Base-by-base conservation (phyloP, 805 yeast species). In the Dipodascus albidus region DNA sequence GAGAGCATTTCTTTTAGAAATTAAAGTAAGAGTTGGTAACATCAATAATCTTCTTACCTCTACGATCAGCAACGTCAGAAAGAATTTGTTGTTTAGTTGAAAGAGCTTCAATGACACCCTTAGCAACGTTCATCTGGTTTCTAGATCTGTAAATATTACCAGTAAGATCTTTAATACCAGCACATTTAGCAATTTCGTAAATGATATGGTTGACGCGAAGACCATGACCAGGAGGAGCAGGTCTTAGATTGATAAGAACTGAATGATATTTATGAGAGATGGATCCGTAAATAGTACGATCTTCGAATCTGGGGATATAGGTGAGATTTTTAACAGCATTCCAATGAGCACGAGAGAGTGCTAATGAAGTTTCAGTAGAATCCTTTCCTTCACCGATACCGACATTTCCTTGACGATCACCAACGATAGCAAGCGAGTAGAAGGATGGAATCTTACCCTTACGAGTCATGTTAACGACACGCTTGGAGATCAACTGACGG, bases 311-410 rank as follows among this genome's bases (percentile, higher is more conserved):
- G 54, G 96, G 95, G 52, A 93, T 78, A 60, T 81, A 80, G 47
- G 78, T 77, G 65, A 93, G 74, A 67, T 88, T 87, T 69, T 88
- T 87, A 53, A 90, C 85, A 1, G 98, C 97, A 64, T 86, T 84
- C 95, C 96, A 87, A 68, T 83, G 88, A 3, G 98, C 96, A 66
- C 87, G 86, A 44, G 78, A 72, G 33, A 83, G 77, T 1, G 98
- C 96, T 53, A 78, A 77, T 51, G 84, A 72, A 71, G 84, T 78
- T 55, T 84, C 87, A 53, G 79, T 82, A 60, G 88, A 75, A 57
- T 93, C 91, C 65, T 87, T 87, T 57, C 98, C 99, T 68, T 89
- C 95, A 50, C 98, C 99, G 50, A 90, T 74, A 38, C 98, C 98
- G 55, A 93, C 75, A 84, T 88, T 85, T 58, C 99, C 99, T 59